These are phyloP conservation scores for Sarocladiaceae sp. DNA, from an alignment of 2,329 filamentous ascomycete species.

Conservation along the genomic window DNA sequence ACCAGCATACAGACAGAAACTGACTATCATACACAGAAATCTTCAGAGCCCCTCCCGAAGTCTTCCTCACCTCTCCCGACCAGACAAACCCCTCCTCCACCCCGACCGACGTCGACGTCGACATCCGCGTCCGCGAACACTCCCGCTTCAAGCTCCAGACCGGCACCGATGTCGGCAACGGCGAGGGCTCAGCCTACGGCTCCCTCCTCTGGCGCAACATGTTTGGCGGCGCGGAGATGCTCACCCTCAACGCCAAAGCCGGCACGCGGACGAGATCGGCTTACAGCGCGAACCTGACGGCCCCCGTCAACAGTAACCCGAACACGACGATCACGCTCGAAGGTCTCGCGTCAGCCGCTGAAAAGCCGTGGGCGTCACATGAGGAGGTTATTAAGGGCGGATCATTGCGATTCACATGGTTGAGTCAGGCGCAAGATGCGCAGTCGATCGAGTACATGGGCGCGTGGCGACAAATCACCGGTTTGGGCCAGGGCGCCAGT, in stretches of 20 bases:
- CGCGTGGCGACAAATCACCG: constrained; percentile 83
- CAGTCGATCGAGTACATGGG: constrained; percentile 78
- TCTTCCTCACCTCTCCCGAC: constrained; percentile 69
- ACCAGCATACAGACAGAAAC: constrained; percentile 19
- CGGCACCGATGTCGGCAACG: constrained; percentile 88
- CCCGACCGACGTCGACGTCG: constrained; percentile 74
- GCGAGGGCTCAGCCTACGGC: constrained; percentile 88
- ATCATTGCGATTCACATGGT: constrained; percentile 70
- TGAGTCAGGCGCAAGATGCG: constrained; percentile 54
- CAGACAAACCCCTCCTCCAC: constrained; percentile 62
- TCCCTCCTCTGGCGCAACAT: constrained; percentile 85
- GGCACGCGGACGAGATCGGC: constrained; percentile 88
- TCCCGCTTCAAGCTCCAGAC: constrained; percentile 84
- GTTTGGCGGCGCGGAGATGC: constrained; percentile 85
- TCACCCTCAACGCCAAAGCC: constrained; percentile 79
- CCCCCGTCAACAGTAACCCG: constrained; percentile 78
- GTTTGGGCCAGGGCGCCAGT: constrained; percentile 67
- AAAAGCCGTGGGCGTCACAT: constrained; percentile 90
- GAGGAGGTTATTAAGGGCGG: constrained; percentile 82
- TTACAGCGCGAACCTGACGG: constrained; percentile 80
- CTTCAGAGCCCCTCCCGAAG: constrained; percentile 74
- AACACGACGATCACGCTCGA: constrained; percentile 74
- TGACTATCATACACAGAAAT: constrained; percentile 66
- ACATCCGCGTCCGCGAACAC: constrained; percentile 76
- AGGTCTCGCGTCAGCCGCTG: constrained; percentile 72